Evolutionary conservation across 345 rosid genomes (phyloP).

Genomic region (Ceriops tagal): DNA sequence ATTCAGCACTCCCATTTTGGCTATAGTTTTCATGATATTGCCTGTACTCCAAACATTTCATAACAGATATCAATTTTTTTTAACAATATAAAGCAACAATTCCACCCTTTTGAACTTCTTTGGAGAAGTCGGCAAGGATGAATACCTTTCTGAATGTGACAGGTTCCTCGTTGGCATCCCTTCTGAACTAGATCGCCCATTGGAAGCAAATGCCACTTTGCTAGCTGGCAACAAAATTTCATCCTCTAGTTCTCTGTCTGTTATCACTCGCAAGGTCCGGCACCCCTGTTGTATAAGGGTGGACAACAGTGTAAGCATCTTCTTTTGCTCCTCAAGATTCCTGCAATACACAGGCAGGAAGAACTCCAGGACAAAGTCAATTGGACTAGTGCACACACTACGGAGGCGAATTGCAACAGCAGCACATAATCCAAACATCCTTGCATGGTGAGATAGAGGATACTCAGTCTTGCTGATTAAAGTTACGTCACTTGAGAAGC

Average conservation of each 20-base stretch:
- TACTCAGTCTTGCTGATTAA: slow-evolving; percentile 55
- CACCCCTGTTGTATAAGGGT: slow-evolving; percentile 63
- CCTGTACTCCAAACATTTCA: slow-evolving; percentile 25
- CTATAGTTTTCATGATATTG: slow-evolving; percentile 28
- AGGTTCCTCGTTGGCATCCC: slow-evolving; percentile 28
- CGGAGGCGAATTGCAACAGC: slow-evolving; percentile 86
- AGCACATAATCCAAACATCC: slow-evolving; percentile 65
- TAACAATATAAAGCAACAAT: slow-evolving; percentile 14
- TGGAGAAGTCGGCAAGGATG: slow-evolving; percentile 27
- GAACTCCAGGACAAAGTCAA: slow-evolving; percentile 87
- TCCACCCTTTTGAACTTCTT: slow-evolving; percentile 26
- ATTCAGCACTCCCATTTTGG: slow-evolving; percentile 36
- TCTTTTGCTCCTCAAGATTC: slow-evolving; percentile 57
- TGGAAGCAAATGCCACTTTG: slow-evolving; percentile 33
- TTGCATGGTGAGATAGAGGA: slow-evolving; percentile 97
- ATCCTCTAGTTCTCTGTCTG: slow-evolving; percentile 64
- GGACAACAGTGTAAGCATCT: slow-evolving; percentile 67
- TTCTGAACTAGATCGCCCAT: slow-evolving; percentile 31
- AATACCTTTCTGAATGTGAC: slow-evolving; percentile 30
- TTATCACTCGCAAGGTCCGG: slow-evolving; percentile 66
- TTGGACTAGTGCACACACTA: slow-evolving; percentile 55
- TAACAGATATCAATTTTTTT: slow-evolving; percentile 17
- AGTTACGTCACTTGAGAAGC: slow-evolving; percentile 74
- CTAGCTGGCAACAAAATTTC: slow-evolving; percentile 36
- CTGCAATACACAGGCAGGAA: slow-evolving; percentile 74